Percentiles rank a stretch among this genome's conserved stretches.
phyloP scores from a whole-genome alignment of 495 filamentous ascomycete genomes.

The Alectoria sarmentosa region DNA sequence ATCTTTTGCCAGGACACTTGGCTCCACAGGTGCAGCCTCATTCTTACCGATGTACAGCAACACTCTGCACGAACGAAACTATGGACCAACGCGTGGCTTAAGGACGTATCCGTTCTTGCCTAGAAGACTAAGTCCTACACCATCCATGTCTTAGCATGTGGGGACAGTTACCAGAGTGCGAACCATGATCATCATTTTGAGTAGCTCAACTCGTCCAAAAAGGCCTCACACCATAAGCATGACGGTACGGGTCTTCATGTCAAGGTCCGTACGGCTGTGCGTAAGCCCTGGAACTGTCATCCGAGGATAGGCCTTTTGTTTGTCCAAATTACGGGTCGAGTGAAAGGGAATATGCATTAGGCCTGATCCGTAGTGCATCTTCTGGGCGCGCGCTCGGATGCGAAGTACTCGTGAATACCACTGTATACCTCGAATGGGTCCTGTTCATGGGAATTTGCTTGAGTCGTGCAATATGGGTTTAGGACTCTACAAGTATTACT shows the following conservation, averaged over 20 bases:
- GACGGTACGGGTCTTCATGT: not conserved
- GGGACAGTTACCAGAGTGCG: not conserved
- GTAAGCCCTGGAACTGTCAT: not conserved
- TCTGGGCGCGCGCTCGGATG: no score
- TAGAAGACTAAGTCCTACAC: not conserved
- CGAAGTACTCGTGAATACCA: no score
- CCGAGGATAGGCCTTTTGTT: not conserved
- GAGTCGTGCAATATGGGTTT: not conserved
- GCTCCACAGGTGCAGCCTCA: not conserved
- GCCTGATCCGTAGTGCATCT: not conserved
- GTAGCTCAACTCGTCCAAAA: not conserved
- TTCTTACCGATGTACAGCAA: not conserved
- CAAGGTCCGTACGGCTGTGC: not conserved
- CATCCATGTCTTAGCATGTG: not conserved
- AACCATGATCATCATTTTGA: not conserved
- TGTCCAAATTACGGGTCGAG: not conserved
- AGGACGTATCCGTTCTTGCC: not conserved
- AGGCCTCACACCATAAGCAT: not conserved
- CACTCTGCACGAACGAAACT: not conserved
- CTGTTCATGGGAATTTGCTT: not conserved
- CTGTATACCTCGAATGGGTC: not conserved
- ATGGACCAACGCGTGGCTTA: not conserved
- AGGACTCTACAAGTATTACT: not conserved
- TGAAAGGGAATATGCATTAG: not conserved
- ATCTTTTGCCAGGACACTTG: not conserved